phyloP scores from a whole-genome alignment of 352 stramenopile genomes.

The Phytophthora crassamura region DNA sequence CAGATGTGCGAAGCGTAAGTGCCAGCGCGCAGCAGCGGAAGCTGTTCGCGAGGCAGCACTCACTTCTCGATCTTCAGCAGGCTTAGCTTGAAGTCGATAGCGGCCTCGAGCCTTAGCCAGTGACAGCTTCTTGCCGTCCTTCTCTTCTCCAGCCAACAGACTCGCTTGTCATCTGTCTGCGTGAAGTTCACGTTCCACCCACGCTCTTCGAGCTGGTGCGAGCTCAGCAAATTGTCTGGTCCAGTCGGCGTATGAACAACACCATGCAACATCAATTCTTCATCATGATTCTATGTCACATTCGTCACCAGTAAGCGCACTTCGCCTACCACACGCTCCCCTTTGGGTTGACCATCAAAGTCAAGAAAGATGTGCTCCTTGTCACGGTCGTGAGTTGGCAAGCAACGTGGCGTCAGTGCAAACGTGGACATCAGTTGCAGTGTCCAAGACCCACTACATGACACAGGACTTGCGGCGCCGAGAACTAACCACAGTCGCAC shows the following conservation, averaged over 20 bases:
- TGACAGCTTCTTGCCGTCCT: background rate
- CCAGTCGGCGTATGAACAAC: constrained; percentile 3
- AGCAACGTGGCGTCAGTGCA: background rate
- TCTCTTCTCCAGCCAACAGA: constrained; percentile 10
- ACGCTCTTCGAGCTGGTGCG: background rate
- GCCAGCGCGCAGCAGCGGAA: background rate
- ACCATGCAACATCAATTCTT: background rate
- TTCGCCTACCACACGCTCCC: background rate
- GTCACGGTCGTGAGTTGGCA: background rate
- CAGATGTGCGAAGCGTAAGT: constrained; percentile 20
- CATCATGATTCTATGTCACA: background rate
- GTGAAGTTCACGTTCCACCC: background rate
- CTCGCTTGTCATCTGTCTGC: background rate
- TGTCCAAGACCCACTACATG: constrained; percentile 1
- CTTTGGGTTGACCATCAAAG: background rate
- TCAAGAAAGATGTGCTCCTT: background rate
- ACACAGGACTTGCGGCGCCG: background rate
- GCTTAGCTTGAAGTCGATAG: constrained; percentile 7
- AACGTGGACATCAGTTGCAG: background rate
- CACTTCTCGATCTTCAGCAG: constrained; percentile 6
- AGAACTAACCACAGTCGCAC: background rate
- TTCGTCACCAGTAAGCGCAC: background rate
- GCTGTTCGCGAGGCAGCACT: background rate
- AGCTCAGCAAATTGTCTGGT: constrained; percentile 3
- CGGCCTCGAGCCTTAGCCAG: constrained; percentile 1